Evolutionary conservation across 1,284 basidiomycete species (phyloP).

Genomic region (Ganoderma lucidum): DNA sequence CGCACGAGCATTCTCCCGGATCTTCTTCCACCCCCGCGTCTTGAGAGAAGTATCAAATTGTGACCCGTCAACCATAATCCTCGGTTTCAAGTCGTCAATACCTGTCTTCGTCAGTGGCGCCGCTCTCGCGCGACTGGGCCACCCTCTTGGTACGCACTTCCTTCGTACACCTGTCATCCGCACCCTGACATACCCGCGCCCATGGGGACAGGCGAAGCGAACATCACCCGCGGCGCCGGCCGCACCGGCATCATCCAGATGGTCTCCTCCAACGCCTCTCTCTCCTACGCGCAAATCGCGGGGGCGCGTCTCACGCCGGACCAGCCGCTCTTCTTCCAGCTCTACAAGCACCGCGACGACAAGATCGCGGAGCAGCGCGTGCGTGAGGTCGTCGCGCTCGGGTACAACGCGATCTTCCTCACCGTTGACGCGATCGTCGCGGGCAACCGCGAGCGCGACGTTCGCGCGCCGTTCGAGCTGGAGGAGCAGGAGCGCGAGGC

Average conservation of each 20-base stretch:
- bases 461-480: slow-evolving; percentile 65
- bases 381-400: slow-evolving; percentile 72
- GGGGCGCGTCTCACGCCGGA: slow-evolving; percentile 59
- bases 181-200: not conserved
- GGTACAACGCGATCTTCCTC: slow-evolving; percentile 88
- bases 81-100: slow-evolving; percentile 77
- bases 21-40: slow-evolving; percentile 86
- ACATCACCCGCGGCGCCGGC: slow-evolving; percentile 82
- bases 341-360: slow-evolving; percentile 87
- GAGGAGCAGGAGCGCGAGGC: slow-evolving; percentile 64
- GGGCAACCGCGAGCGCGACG: slow-evolving; percentile 88
- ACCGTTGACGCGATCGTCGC: slow-evolving; percentile 91
- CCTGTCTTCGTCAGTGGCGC: slow-evolving; percentile 89
- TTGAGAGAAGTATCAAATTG: slow-evolving; percentile 75
- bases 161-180: not conserved
- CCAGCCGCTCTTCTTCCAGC: slow-evolving; percentile 85
- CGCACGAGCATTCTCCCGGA: slow-evolving; percentile 75
- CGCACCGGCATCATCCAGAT: slow-evolving; percentile 84
- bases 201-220: slow-evolving; percentile 73
- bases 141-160: slow-evolving; percentile 67
- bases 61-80: slow-evolving; percentile 79
- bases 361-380: slow-evolving; percentile 76
- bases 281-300: slow-evolving; percentile 79
- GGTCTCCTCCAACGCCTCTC: slow-evolving; percentile 88
- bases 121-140: slow-evolving; percentile 90